Conservation (phyloP, 805 yeast species). For the Sugiyamaella lignohabitans region DNA sequence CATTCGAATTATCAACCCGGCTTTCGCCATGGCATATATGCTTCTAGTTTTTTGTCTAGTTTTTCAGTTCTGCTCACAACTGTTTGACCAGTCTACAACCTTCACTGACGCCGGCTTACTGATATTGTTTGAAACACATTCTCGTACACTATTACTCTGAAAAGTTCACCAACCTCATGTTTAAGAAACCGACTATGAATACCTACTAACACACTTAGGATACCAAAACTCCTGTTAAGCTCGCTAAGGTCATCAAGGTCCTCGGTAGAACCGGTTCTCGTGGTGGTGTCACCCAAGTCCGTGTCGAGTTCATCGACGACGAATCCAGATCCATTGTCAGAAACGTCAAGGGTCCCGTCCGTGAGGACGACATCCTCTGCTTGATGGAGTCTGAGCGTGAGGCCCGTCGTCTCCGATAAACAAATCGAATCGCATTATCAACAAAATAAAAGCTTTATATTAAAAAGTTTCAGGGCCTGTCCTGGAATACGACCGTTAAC, state of each 20-base stretch:
- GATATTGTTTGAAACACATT: too few relatives aligned
- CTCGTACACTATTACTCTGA: too few relatives aligned
- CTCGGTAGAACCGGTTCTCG: slow-evolving; percentile 99
- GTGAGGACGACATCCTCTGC: slow-evolving; percentile 97
- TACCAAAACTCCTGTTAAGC: slow-evolving; percentile 74
- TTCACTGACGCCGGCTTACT: too few relatives aligned
- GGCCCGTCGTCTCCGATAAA: slow-evolving; percentile 55
- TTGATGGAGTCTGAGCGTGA: slow-evolving; percentile 99
- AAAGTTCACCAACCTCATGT: too few relatives aligned
- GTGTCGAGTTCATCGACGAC: slow-evolving; percentile 95
- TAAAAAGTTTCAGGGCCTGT: neutral
- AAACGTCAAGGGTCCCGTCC: slow-evolving; percentile 97
- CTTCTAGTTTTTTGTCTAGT: neutral
- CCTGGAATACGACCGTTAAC: neutral
- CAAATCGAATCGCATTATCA: slow-evolving; percentile 1
- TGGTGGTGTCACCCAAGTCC: slow-evolving; percentile 99
- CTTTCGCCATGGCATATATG: neutral
- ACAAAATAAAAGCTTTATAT: slow-evolving; percentile 5
- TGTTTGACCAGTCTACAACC: neutral
- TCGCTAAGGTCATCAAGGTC: slow-evolving; percentile 99
- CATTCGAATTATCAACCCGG: too few relatives aligned
- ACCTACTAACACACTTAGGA: slow-evolving; percentile 25
- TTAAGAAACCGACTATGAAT: neutral
- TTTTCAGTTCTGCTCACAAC: neutral
- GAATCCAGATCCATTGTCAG: slow-evolving; percentile 93